A percentile compares a stretch with the other conserved stretches of the same genome.
phyloP scores from a whole-genome alignment of 305 asterid genomes.

The Solanum hybrid region DNA sequence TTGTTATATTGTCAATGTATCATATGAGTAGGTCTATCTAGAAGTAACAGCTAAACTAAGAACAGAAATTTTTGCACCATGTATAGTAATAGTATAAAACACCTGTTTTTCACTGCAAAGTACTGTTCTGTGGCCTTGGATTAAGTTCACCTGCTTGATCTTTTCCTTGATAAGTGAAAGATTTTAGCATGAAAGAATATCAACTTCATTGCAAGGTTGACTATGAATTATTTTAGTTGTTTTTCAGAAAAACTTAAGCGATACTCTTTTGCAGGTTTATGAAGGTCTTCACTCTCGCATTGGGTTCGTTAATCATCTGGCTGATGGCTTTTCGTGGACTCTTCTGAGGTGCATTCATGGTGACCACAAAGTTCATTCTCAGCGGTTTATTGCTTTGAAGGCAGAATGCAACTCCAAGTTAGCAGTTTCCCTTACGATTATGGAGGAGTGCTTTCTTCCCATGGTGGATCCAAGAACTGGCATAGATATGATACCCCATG shows the following conservation, averaged over 20 bases:
- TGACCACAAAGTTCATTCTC: slow-evolving; percentile 62
- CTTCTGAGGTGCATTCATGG: slow-evolving; percentile 74
- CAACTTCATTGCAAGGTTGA: not conserved
- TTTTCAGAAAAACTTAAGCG: not conserved
- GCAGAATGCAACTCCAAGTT: slow-evolving; percentile 91
- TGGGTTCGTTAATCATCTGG: slow-evolving; percentile 51
- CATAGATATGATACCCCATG: slow-evolving; percentile 93
- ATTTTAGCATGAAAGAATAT: not conserved
- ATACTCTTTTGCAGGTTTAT: slow-evolving; percentile 50
- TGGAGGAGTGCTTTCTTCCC: slow-evolving; percentile 93
- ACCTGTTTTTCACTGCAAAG: not conserved
- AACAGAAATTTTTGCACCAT: not conserved
- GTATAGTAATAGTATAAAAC: not conserved
- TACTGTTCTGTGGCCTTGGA: not conserved
- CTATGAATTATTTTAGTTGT: not conserved
- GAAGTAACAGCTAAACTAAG: not conserved
- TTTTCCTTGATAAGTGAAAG: not conserved
- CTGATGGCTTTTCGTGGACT: slow-evolving; percentile 71
- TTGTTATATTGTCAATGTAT: not conserved
- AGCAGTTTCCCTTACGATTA: slow-evolving; percentile 84
- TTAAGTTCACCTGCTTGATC: not conserved
- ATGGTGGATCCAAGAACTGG: slow-evolving; percentile 92
- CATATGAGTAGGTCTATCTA: not conserved
- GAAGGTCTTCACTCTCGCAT: slow-evolving; percentile 57
- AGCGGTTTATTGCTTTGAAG: slow-evolving; percentile 49